Percentiles rank a stretch among this genome's conserved stretches.
These are phyloP conservation scores for Balansia obtecta DNA, from an alignment of 2,329 filamentous ascomycete species.

Conservation along the genomic window DNA sequence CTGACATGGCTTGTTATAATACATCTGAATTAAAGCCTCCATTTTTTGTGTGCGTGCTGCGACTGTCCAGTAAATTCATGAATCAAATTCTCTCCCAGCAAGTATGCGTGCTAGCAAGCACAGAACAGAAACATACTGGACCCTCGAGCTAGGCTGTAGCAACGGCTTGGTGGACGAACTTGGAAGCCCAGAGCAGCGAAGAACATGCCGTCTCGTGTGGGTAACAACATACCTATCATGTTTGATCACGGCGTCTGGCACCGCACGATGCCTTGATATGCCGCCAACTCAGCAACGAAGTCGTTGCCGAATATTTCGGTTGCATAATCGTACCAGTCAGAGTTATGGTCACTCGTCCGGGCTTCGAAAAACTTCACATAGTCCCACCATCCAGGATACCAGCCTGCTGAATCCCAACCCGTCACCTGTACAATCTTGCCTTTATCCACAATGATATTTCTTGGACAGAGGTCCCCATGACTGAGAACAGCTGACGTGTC, in stretches of 20 bases:
- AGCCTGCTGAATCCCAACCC: conserved; percentile 20
- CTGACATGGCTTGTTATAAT: background rate
- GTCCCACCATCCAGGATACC: conserved; percentile 23
- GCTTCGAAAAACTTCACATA: conserved; percentile 23
- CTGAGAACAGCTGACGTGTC: conserved; percentile 11
- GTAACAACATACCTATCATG: background rate
- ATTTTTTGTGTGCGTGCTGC: background rate
- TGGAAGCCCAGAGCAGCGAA: too few relatives aligned
- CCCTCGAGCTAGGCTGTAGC: too few relatives aligned
- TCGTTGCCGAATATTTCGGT: conserved; percentile 15
- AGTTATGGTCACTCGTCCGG: conserved; percentile 13
- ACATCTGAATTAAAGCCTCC: conserved; percentile 6
- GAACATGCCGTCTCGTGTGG: background rate
- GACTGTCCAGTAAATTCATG: background rate
- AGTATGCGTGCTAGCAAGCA: too few relatives aligned
- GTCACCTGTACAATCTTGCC: conserved; percentile 14
- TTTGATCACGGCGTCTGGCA: conserved; percentile 12
- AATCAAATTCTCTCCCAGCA: too few relatives aligned
- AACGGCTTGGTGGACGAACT: too few relatives aligned
- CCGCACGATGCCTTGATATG: conserved; percentile 19
- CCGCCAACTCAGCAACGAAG: conserved; percentile 15
- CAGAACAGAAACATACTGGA: too few relatives aligned
- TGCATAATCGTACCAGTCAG: conserved; percentile 21
- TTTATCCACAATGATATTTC: conserved; percentile 17
- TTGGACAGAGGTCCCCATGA: conserved; percentile 16